These are phyloP conservation scores for Brassica rapa DNA, from an alignment of 345 rosid species.

Conservation along the genomic window DNA sequence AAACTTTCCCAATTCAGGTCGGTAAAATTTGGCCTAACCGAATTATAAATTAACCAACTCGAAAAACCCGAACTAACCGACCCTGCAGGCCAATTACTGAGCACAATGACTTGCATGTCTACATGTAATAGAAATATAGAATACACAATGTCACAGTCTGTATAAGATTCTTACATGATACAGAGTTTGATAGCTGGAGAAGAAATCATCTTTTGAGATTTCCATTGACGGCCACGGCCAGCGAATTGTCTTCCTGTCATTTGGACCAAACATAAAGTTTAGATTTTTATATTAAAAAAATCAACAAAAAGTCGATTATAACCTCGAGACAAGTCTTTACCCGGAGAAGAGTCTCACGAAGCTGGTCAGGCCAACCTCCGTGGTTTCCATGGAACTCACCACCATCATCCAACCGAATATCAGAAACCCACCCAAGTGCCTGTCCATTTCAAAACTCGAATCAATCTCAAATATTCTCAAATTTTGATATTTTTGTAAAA, in stretches of 20 bases:
- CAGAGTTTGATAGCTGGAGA: constrained; percentile 39
- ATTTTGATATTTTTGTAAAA: not conserved
- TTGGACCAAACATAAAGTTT: not conserved
- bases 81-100: not conserved
- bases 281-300: not conserved
- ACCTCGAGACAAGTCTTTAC: constrained; percentile 42
- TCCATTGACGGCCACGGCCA: constrained; percentile 56
- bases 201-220: constrained; percentile 35
- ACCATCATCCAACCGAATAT: constrained; percentile 66
- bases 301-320: constrained; percentile 1
- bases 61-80: not conserved
- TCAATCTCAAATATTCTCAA: not conserved
- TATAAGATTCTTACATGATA: constrained; percentile 34
- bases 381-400: constrained; percentile 61
- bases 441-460: constrained; percentile 17
- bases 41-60: not conserved
- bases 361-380: constrained; percentile 50
- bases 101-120: constrained; percentile 13
- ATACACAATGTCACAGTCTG: constrained; percentile 17
- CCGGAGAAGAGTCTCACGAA: constrained; percentile 53
- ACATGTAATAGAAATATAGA: not conserved
- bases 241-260: constrained; percentile 50
- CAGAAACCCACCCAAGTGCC: constrained; percentile 80
- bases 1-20: not conserved
- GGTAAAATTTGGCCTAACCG: not conserved